Evolutionary conservation across 73 alveolate species (phyloP), one percentile per base, ranked within the genome.

Genomic region (Paramecium biaurelia): DNA sequence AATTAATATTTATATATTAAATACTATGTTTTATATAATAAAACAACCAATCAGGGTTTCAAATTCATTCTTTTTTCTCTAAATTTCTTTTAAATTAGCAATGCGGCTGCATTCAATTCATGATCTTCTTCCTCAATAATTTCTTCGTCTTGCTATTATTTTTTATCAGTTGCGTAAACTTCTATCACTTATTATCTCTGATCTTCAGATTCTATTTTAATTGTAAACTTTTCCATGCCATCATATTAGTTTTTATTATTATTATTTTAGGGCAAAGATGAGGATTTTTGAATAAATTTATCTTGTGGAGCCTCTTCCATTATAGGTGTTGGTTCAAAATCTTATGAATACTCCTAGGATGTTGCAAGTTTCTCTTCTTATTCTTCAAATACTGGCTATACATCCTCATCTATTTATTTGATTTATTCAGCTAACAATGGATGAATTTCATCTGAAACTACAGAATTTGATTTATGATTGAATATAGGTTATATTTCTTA

Each of bases 151-250:
- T 43, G 8, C 47, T 79, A 47, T 79, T 79, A 43, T 11, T 41
- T 72, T 72, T 72, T 72, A 72, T 72, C 86, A 12, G 59, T 38
- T 34, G 90, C 90, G 43, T 79, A 79, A 7, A 79, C 90, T 45
- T 79, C 90, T 6, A 79, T 79, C 2, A 79, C 90, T 34, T 79
- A 32, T 47, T 79, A 43, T 43, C 72, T 79, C 28, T 79, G 53
- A 79, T 79, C 90, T 18, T 79, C 90, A 30, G 90, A 79, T 24
- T 79, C 90, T 18, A 79, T 79, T 24, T 79, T 79, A 15, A 79
- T 79, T 9, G 90, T 79, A 35, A 79, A 79, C 12, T 79, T 79
- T 30, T 79, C 90, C 90, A 79, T 79, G 20, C 90, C 90, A 42
- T 79, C 24, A 43, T 79, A 79, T 37, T 74, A 12, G 18, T 37